These are phyloP conservation scores for Phytophthora sp. DNA, from an alignment of 352 stramenopile genomes.

Conservation along the genomic window DNA sequence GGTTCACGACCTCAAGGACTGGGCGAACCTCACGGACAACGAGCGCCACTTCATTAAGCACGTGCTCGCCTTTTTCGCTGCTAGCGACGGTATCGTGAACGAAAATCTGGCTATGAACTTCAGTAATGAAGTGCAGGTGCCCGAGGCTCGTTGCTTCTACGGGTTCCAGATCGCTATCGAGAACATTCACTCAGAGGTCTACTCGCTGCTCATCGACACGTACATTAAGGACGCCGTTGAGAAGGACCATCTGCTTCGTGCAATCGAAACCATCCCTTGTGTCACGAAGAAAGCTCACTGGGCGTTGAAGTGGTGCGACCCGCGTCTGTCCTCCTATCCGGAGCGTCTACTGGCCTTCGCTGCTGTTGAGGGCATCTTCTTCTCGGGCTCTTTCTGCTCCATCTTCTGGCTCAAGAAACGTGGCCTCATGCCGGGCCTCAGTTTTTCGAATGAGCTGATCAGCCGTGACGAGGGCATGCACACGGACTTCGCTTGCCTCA, in stretches of 20 bases:
- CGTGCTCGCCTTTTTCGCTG: constrained; percentile 99
- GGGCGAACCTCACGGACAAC: constrained; percentile 93
- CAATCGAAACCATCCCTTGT: constrained; percentile 98
- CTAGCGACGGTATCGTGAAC: constrained; percentile 99
- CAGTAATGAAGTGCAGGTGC: constrained; percentile 96
- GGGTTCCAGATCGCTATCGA: constrained; percentile 99
- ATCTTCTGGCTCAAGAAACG: constrained; percentile 99
- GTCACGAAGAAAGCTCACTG: constrained; percentile 97
- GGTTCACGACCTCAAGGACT: constrained; percentile 96
- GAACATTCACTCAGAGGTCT: constrained; percentile 99
- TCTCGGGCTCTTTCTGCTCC: constrained; percentile 98
- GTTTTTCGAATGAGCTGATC: constrained; percentile 99
- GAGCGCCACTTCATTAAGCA: constrained; percentile 98
- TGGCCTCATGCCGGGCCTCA: constrained; percentile 98
- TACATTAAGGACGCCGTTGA: constrained; percentile 97
- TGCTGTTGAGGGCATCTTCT: constrained; percentile 99
- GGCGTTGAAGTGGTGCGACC: constrained; percentile 97
- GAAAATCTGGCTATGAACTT: constrained; percentile 99
- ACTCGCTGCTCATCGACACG: constrained; percentile 99
- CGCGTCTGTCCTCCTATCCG: constrained; percentile 92
- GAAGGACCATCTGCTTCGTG: constrained; percentile 95
- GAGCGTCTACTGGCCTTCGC: constrained; percentile 98
- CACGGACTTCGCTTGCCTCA: constrained; percentile 98
- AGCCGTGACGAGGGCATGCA: constrained; percentile 98
- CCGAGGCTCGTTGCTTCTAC: constrained; percentile 99